phyloP scores from a whole-genome alignment of 2,329 filamentous ascomycete genomes.

The Fusarium verrucosum region DNA sequence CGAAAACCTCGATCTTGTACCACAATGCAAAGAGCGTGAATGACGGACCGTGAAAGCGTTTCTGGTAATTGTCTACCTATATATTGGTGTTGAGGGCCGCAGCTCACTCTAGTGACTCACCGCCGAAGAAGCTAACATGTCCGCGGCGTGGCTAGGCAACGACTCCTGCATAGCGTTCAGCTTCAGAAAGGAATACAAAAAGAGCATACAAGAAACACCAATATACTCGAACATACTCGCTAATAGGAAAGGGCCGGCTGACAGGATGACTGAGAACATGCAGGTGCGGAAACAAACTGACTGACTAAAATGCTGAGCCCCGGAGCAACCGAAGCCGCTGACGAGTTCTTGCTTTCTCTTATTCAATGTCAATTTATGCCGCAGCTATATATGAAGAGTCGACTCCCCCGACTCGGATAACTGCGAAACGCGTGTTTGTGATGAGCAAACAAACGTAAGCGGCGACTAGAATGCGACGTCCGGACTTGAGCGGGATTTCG shows the following conservation, averaged over 20 bases:
- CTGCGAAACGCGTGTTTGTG: too few relatives aligned
- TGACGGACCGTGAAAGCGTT: too few relatives aligned
- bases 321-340: too few relatives aligned
- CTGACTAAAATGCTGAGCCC: slow-evolving; percentile 3
- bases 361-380: neutral
- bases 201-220: neutral
- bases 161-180: neutral
- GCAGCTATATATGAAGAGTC: neutral
- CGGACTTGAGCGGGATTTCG: too few relatives aligned
- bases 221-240: neutral
- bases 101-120: slow-evolving; percentile 21
- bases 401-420: neutral
- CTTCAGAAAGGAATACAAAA: neutral
- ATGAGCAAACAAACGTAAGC: neutral
- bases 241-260: neutral
- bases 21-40: slow-evolving; percentile 7
- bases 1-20: neutral
- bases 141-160: slow-evolving; percentile 3
- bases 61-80: neutral
- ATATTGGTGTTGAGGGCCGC: slow-evolving; percentile 1
- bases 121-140: slow-evolving; percentile 12
- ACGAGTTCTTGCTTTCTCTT: neutral
- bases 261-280: neutral
- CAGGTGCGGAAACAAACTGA: too few relatives aligned
- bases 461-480: neutral